Base-by-base conservation (phyloP, 2,329 filamentous ascomycete genomes). In the Cryoendolithus antarcticus region DNA sequence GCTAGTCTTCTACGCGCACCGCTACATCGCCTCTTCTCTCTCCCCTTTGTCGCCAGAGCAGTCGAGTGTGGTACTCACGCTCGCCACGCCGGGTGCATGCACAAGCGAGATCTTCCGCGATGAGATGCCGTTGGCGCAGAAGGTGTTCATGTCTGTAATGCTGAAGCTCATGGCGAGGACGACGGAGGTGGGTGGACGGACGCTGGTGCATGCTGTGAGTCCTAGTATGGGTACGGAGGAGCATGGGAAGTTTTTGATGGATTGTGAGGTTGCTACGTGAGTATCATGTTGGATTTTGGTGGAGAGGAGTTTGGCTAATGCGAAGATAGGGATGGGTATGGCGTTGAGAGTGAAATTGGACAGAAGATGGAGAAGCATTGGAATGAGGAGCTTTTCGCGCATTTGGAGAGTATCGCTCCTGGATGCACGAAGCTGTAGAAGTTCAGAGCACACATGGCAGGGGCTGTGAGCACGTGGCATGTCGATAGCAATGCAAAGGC, bases 221-320 rank as follows among this genome's bases (percentile, higher is more conserved):
- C 48, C 48, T 12, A 31, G 46, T 6, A n/a, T 50, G 19, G 54
- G 58, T 0, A 34, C 39, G 1, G 54, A 59, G 35, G 51, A 47
- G 1, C 60, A 65, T 46, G 62, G 61, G 0, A 46, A 58, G 43
- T 65, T 62, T 40, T 40, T 63, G 34, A 55, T 50, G 36, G 55
- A 64, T 39, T 55, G 52, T 4, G 35, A 48, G 40, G 41, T 61
- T n/a, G 13, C 29, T 19, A 7, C 30, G 39, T 41, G 33, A 41
- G 36, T 37, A 13, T 33, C 40, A 12, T 49, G 48, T n/a, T 19
- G 28, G 4, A 50, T 52, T 32, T 34, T 38, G 30, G 37, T 3
- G 9, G 5, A 12, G 4, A 8, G 11, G 15, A n/a, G 5, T 15
- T 6, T 37, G 8, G 35, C 31, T 35, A 6, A 35, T 36, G n/a